A percentile compares a stretch with the other conserved stretches of the same genome.
These are phyloP conservation scores for Lachancea sp. DNA, from an alignment of 805 yeast species.

Conservation along the genomic window DNA sequence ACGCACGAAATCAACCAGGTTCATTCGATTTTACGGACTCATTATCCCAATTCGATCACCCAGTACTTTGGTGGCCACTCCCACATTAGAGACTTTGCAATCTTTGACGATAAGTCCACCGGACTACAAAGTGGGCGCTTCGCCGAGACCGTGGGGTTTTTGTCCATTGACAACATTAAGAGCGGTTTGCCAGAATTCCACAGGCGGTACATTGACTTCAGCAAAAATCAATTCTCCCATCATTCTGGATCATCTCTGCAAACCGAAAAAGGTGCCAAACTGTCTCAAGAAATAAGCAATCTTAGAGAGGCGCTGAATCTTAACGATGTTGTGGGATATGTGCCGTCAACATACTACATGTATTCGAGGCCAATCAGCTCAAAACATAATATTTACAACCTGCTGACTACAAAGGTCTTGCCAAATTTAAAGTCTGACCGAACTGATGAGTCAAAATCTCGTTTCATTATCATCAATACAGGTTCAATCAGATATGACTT, in stretches of 20 bases:
- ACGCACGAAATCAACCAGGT: slow-evolving; percentile 32
- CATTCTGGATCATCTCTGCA: slow-evolving; percentile 41
- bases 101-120: slow-evolving; percentile 58
- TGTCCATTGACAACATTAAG: slow-evolving; percentile 43
- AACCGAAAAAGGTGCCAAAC: slow-evolving; percentile 40
- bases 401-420: slow-evolving; percentile 53
- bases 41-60: slow-evolving; percentile 56
- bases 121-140: slow-evolving; percentile 92
- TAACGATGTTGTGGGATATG: slow-evolving; percentile 53
- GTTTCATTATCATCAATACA: slow-evolving; percentile 68
- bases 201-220: slow-evolving; percentile 81
- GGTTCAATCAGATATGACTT: slow-evolving; percentile 86
- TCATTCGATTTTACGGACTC: slow-evolving; percentile 43
- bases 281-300: slow-evolving; percentile 40
- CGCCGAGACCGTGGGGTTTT: slow-evolving; percentile 90
- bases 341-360: slow-evolving; percentile 60
- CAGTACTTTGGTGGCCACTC: slow-evolving; percentile 95
- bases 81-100: slow-evolving; percentile 78
- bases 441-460: slow-evolving; percentile 30
- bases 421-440: slow-evolving; percentile 30
- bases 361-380: slow-evolving; percentile 60
- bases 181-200: slow-evolving; percentile 33
- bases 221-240: slow-evolving; percentile 56
- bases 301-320: slow-evolving; percentile 47
- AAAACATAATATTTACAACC: slow-evolving; percentile 48